Evolutionary conservation across 164 flowering plant genomes (phyloP).

Genomic region (Stephania yunnanensis): DNA sequence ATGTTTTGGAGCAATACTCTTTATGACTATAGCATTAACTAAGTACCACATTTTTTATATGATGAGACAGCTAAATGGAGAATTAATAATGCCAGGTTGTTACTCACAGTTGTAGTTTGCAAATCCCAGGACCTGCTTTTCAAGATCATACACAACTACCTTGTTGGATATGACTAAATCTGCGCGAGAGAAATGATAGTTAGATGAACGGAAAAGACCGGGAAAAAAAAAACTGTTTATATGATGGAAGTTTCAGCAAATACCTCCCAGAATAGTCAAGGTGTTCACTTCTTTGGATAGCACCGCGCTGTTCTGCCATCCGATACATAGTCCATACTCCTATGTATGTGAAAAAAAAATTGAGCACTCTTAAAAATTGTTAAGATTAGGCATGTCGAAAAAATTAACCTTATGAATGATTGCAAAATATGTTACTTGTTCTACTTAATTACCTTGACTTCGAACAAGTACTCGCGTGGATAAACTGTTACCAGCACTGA

Average conservation of each 20-base stretch:
- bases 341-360: slow-evolving; percentile 16
- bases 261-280: slow-evolving; percentile 80
- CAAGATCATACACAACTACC: slow-evolving; percentile 68
- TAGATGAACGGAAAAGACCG: neutral
- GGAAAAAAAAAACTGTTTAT: neutral
- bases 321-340: slow-evolving; percentile 69
- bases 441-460: slow-evolving; percentile 32
- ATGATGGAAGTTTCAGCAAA: neutral
- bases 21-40: neutral
- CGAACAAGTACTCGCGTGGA: slow-evolving; percentile 9
- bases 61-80: neutral
- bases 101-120: slow-evolving; percentile 71
- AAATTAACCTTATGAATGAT: neutral
- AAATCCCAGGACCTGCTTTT: slow-evolving; percentile 73
- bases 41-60: neutral
- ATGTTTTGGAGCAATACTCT: neutral
- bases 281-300: slow-evolving; percentile 55
- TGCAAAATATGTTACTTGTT: neutral
- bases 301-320: slow-evolving; percentile 69
- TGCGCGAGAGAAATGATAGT: slow-evolving; percentile 27
- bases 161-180: slow-evolving; percentile 72
- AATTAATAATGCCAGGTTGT: neutral
- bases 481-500: slow-evolving; percentile 7
- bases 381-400: neutral
- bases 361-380: neutral